Evolutionary conservation across 352 stramenopile genomes (phyloP).

Genomic region (Globisporangium polare): DNA sequence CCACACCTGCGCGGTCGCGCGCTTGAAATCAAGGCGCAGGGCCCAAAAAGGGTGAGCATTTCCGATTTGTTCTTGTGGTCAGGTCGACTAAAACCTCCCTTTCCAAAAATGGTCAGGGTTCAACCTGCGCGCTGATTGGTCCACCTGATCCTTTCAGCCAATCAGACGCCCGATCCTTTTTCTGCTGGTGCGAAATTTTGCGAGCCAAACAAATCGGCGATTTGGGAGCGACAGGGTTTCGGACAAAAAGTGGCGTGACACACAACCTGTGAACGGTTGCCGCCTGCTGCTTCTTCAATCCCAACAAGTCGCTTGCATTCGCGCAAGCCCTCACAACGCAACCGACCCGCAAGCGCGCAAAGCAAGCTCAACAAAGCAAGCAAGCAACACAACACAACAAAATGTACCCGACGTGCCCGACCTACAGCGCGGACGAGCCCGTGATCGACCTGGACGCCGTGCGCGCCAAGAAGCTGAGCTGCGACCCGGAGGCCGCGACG

Average conservation of each 20-base stretch:
- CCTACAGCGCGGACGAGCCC: background rate
- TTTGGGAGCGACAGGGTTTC: no score
- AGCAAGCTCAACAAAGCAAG: background rate
- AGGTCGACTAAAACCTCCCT: background rate
- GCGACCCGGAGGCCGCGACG: conserved; percentile 17
- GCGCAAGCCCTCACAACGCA: background rate
- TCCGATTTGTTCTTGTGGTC: background rate
- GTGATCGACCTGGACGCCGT: conserved; percentile 20
- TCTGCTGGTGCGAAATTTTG: no score
- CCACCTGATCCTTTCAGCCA: background rate
- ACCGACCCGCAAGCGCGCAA: background rate
- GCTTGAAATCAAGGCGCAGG: background rate
- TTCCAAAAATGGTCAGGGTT: background rate
- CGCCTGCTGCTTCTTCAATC: background rate
- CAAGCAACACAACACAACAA: background rate
- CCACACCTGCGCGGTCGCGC: background rate
- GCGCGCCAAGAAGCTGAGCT: conserved; percentile 22
- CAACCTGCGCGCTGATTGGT: background rate
- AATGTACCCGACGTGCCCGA: background rate
- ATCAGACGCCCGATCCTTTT: background rate
- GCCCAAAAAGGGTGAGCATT: background rate
- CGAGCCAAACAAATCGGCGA: no score
- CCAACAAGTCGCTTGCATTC: background rate
- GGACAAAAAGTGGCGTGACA: no score
- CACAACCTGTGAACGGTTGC: background rate